A percentile compares a stretch with the other conserved stretches of the same genome.
These are phyloP conservation scores for Podaxis sp. DNA, from an alignment of 768 basidiomycete species.

Conservation along the genomic window DNA sequence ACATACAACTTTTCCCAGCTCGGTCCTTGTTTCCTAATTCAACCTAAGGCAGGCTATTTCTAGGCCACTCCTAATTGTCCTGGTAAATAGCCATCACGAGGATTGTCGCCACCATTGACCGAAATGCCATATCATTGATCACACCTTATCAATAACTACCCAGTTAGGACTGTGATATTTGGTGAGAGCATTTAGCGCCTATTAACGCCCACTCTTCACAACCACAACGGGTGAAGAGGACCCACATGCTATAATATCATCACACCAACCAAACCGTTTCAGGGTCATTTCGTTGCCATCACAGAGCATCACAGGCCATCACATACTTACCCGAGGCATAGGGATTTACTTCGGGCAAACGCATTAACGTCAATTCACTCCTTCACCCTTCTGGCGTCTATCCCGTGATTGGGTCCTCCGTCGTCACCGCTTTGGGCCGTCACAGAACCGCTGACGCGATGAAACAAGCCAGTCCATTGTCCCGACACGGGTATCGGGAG, in stretches of 20 bases:
- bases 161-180: background rate
- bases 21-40: too few relatives aligned
- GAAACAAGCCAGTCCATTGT: background rate
- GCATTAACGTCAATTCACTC: background rate
- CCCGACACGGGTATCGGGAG: conserved; percentile 11
- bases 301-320: background rate
- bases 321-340: background rate
- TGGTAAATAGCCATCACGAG: too few relatives aligned
- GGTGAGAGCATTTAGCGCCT: background rate
- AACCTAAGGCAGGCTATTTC: too few relatives aligned
- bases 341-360: background rate
- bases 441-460: conserved; percentile 10
- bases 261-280: background rate
- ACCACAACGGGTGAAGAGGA: background rate
- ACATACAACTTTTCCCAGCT: too few relatives aligned
- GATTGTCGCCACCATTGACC: too few relatives aligned
- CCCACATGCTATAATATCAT: conserved; percentile 9
- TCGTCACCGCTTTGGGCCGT: conserved; percentile 5
- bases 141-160: too few relatives aligned
- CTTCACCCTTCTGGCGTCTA: background rate
- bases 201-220: conserved; percentile 10
- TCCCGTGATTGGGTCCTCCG: background rate
- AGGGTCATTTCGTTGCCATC: background rate
- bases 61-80: too few relatives aligned
- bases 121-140: background rate